A percentile compares a stretch with the other conserved stretches of the same genome.
Evolutionary conservation across 2,329 filamentous ascomycete species (phyloP).

Genomic region (Sclerotinia nivalis): DNA sequence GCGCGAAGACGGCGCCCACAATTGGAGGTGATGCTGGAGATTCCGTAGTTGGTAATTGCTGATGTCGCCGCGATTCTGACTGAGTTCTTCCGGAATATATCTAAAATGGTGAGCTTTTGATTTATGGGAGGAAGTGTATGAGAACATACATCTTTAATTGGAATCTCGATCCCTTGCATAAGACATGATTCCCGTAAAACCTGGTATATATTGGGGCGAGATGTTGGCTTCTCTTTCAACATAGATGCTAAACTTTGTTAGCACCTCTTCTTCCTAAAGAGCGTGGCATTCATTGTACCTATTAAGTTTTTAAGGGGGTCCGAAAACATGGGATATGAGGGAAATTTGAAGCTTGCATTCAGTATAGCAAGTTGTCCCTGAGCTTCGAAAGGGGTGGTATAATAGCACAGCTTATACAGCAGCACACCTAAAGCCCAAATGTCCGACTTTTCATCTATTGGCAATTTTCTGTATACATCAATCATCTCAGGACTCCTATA

Average conservation of each 20-base stretch:
- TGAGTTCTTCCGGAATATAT: constrained; percentile 68
- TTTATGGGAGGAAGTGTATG: constrained; percentile 4
- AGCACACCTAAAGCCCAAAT: constrained; percentile 94
- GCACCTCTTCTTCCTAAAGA: neutral
- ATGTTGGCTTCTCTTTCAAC: constrained; percentile 76
- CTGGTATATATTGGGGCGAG: constrained; percentile 90
- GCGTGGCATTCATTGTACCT: constrained; percentile 54
- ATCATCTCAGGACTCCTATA: constrained; percentile 99
- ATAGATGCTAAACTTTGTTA: constrained; percentile 66
- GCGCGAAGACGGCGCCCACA: constrained; percentile 79
- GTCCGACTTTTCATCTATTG: constrained; percentile 97
- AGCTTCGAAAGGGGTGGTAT: constrained; percentile 97
- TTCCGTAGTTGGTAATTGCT: constrained; percentile 59
- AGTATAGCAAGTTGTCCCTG: constrained; percentile 96
- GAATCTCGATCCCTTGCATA: constrained; percentile 84
- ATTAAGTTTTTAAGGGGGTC: constrained; percentile 88
- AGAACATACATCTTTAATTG: constrained; percentile 81
- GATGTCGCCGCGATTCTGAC: constrained; percentile 61
- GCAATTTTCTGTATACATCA: constrained; percentile 93
- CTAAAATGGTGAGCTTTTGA: constrained; percentile 45
- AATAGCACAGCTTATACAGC: constrained; percentile 97
- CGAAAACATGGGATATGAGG: constrained; percentile 84
- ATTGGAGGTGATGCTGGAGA: constrained; percentile 55
- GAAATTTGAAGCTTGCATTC: constrained; percentile 92
- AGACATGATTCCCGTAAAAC: constrained; percentile 82